Base-by-base conservation (phyloP, 192 early-diverging fungal species). In the Coemansia sp. region DNA sequence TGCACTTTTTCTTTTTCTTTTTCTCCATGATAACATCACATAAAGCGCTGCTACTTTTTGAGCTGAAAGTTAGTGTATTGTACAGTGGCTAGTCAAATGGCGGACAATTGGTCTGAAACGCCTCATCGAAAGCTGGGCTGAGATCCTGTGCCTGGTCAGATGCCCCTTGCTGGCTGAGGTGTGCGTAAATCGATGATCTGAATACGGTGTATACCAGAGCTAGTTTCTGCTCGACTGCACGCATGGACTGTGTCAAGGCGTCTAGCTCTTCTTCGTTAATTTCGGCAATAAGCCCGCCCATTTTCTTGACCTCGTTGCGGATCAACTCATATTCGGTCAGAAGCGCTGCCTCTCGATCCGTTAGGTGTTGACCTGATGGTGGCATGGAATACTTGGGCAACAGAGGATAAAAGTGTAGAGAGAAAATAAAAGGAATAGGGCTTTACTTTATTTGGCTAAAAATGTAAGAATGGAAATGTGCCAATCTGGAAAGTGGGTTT, bases 261-360 rank as follows among this genome's bases (percentile, higher is more conserved):
- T 82, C 79, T 5, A 82, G 67, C 50, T 82, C 79, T 10, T 76
- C 74, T 59, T 69, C 62, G 68, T 82, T 82, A 20, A 82, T 76
- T 35, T 82, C 74, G 33, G 73, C 71, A n/a, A 82, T 59, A 21
- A 82, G 51, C 5, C 61, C 53, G 60, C 74, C 71, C 79, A 82
- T 82, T 55, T 76, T 76, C 40, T 73, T 76, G 36, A 77, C 71
- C 36, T 82, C 74, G 58, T 73, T 82, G 56, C 79, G 74, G 34
- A 82, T 82, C 34, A 76, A 59, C 67, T 82, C 79, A 62, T 82
- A 77, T 58, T 82, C 79, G 18, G 73, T 82, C 50, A 82, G 64
- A 53, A 82, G 46, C 55, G 73, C 79, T 14, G 74, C 71, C 20
- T 82, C 79, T 23, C 74, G 61, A 36, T 82, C 70, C 8, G 74